phyloP scores from a whole-genome alignment of 2,329 filamentous ascomycete species.

The Ophiobolus disseminans region DNA sequence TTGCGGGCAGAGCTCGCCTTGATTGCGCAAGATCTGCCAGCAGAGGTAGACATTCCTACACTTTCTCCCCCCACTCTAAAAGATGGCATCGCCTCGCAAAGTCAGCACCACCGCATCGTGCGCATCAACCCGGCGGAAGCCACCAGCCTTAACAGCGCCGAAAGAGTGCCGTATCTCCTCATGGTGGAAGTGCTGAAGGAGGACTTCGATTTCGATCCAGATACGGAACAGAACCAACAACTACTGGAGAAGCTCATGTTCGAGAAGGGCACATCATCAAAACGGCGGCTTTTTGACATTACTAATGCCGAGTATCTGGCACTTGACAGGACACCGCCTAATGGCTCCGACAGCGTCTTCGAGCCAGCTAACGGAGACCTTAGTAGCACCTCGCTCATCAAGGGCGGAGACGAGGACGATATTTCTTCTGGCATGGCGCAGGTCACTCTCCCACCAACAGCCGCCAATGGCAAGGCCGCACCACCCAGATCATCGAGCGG shows the following conservation, averaged over 20 bases:
- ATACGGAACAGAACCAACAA: slow-evolving; percentile 73
- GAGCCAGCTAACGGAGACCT: slow-evolving; percentile 82
- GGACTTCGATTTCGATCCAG: slow-evolving; percentile 83
- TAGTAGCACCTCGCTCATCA: slow-evolving; percentile 74
- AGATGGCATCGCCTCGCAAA: slow-evolving; percentile 75
- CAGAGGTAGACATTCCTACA: slow-evolving; percentile 82
- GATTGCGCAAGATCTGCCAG: slow-evolving; percentile 80
- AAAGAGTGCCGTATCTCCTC: slow-evolving; percentile 82
- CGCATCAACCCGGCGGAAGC: slow-evolving; percentile 83
- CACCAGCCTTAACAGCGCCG: slow-evolving; percentile 84
- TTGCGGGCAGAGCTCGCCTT: slow-evolving; percentile 80
- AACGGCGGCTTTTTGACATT: slow-evolving; percentile 60
- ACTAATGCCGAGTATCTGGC: slow-evolving; percentile 67
- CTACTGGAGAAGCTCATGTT: slow-evolving; percentile 69
- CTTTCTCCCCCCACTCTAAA: slow-evolving; percentile 79
- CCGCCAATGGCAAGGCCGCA: slow-evolving; percentile 31
- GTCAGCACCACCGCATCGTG: slow-evolving; percentile 82
- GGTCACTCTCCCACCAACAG: slow-evolving; percentile 33
- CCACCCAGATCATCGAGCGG: slow-evolving; percentile 67
- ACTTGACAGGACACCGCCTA: slow-evolving; percentile 53
- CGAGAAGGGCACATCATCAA: slow-evolving; percentile 66
- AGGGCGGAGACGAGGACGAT: slow-evolving; percentile 59
- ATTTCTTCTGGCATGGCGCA: slow-evolving; percentile 41
- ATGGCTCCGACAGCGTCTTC: slow-evolving; percentile 74
- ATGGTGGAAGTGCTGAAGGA: slow-evolving; percentile 85